Base-by-base conservation (phyloP, 2,329 filamentous ascomycete species). In the Mycosphaerelloides madeirae region DNA sequence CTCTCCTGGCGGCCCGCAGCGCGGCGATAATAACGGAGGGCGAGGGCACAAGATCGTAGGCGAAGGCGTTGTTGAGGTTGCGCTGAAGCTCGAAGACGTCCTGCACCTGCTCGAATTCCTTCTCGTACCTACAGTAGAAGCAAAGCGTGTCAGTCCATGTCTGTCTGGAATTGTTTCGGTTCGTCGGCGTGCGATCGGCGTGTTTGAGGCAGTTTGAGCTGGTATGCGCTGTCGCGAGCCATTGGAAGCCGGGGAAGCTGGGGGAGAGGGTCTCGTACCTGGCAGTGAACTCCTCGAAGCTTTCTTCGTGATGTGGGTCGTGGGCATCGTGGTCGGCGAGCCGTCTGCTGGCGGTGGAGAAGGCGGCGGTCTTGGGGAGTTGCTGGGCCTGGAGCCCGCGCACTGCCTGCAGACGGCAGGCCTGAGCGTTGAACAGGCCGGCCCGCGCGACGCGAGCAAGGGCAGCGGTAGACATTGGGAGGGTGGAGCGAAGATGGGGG, bases 1-100 rank as follows among this genome's bases (percentile, higher is more conserved):
- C 93, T 70, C 93, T 81, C 70, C 93, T 81, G 59, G 93, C 93
- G 62, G 93, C 93, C 74, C 85, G 89, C 63, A 98, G 81, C 55
- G 93, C 93, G 63, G 93, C 90, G 63, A 81, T 81, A 70, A 96
- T 80, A 67, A 98, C 93, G 60, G 87, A 82, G 55, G 91, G 83
- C 34, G 91, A 93, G 65, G 94, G 93, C 58, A 98, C 93, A 65
- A 98, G 85, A 83, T 98, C 93, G 84, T 98, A 98, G 67, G 93
- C 93, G 75, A 98, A 98, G 69, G 89, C 91, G 77, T 98, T 98
- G 84, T 98, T 98, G 67, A 95, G 79, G 78, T 95, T 95, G 72
- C 89, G 87, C 80, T 89, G 66, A 67, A 98, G 88, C 83, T 98
- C 93, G 72, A 98, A 98, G 67, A 97, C 91, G 76, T 98, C 93